Evolutionary conservation across 176 grass and related monocot species (phyloP), one percentile per base, ranked within the genome.

Genomic region (Rhipidocladum racemiflorum): DNA sequence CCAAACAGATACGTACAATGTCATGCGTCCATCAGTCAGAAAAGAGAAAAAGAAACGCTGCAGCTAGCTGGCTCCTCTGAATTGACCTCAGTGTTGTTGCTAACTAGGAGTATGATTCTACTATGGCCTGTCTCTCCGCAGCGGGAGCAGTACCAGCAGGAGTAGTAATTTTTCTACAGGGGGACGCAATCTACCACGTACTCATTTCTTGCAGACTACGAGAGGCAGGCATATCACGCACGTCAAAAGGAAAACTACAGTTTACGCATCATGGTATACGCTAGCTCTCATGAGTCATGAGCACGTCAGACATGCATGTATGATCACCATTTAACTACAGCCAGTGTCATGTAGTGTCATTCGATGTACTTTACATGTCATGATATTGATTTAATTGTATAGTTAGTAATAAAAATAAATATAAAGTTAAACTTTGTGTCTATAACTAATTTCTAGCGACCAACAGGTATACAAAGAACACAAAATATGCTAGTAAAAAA

Each of bases 21-120:
- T 10, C 79, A 27, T 30, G 78, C 61, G 30, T 71, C 79, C 44
- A 70, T 88, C 86, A 12, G 66, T 25, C 34, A 18, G 20, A 57
- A 34, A 66, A 56, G 24, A 44, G 61, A 56, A 7, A 86, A 66
- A n/a, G 27, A 81, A 14, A 46, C 7, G 46, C 24, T 53, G 42
- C 84, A 61, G 69, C 12, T 34, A 7, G 29, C 79, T 18, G 39
- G 12, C 28, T 61, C 44, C 62, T 36, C n/a, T 59, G 40, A 68
- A 50, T 43, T 67, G 38, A 35, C 68, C 61, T 71, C 12, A 6
- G 56, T 57, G 76, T 65, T 59, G 68, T 57, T 17, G 13, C 53
- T 25, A 14, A 66, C 38, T 59, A 8, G 34, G 34, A 82, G 54
- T 35, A 44, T 71, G 39, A 72, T 72, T 82, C 28, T 73, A 61